Evolutionary conservation across 768 basidiomycete genomes (phyloP), one percentile per base, ranked within the genome.

Genomic region (Kwoniella shandongensis): DNA sequence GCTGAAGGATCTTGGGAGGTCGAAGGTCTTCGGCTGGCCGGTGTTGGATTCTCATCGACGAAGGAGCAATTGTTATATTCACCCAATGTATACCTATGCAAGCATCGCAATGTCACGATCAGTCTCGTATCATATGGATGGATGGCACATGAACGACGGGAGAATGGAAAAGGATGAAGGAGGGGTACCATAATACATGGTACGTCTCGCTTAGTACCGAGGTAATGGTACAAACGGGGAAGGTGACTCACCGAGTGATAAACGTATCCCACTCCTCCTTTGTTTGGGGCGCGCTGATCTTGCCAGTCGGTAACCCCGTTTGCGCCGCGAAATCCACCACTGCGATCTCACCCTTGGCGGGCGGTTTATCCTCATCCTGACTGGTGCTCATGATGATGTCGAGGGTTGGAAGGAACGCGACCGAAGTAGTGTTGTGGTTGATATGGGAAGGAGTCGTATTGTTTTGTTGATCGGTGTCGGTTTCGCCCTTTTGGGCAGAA

Each of bases 261-360:
- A 63, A 63, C 11, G 42, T 44, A 38, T 63, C 40, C 61, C 61
- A 63, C 15, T 63, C 61, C 27, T 63, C 61, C 35, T 57, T 47
- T 3, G 52, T 54, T 32, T 54, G 51, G 39, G 59, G 59, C 18
- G 30, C 30, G 18, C 22, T 30, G 2, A 58, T 40, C 49, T 40
- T 51, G 2, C 25, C 41, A 1, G 10, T 46, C 3, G 41, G 30
- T 26, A 58, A 25, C 7, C 40, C 40, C 8, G 17, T 23, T 42
- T n/a, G 40, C 40, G n/a, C 8, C 22, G 40, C 40, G 22, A 42
- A 42, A 17, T 42, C 40, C 40, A 42, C 40, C 40, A 42, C 40
- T 18, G 40, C 32, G 6, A 32, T 32, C 13, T 42, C 8, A 8
- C 40, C 40, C 40, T 23, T 42, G 6, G 8, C 40, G n/a, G 40